Base-by-base conservation (phyloP, 441 rosid genomes). In the Erodium texanum region DNA sequence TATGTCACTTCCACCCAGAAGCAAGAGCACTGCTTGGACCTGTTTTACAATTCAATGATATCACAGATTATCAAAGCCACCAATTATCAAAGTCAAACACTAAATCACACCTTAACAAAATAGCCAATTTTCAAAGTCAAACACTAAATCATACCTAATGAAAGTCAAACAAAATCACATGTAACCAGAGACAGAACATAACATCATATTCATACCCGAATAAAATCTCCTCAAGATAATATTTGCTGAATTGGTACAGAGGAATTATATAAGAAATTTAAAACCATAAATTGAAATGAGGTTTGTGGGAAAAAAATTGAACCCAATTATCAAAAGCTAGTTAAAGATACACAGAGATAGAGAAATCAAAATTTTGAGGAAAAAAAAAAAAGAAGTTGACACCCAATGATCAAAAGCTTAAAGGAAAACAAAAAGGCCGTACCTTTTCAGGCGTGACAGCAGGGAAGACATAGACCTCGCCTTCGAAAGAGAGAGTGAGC, bases 11-110 rank as follows among this genome's bases (percentile, higher is more conserved):
- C 83, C 87, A 71, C 87, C 91, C 24, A 86, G 74, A 70, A 85
- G 92, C 79, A 86, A 80, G 72, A 86, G 86, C 69, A 88, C 92
- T 5, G 88, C 91, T 76, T 83, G 89, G 74, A 86, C 94, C 94
- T 88, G 78, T 58, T 58, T 67, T 34, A 27, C 36, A 77, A 64
- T 67, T 59, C 65, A 75, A 68, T 76, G 23, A 62, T 54, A 62
- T 48, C 34, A 65, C 3, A 19, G 20, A 7, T n/a, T n/a, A n/a
- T n/a, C n/a, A n/a, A n/a, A n/a, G n/a, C n/a, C n/a, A 50, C 56
- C 56, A 48, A 14, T 18, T 48, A 36, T 36, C 41, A 36, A 36
- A 36, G 9, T 36, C 59, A n/a, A n/a, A n/a, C n/a, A n/a, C n/a
- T n/a, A n/a, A n/a, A n/a, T n/a, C n/a, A n/a, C n/a, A n/a, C n/a